Base-by-base conservation (phyloP, 2,329 filamentous ascomycete species). In the Epichloe sibirici region DNA sequence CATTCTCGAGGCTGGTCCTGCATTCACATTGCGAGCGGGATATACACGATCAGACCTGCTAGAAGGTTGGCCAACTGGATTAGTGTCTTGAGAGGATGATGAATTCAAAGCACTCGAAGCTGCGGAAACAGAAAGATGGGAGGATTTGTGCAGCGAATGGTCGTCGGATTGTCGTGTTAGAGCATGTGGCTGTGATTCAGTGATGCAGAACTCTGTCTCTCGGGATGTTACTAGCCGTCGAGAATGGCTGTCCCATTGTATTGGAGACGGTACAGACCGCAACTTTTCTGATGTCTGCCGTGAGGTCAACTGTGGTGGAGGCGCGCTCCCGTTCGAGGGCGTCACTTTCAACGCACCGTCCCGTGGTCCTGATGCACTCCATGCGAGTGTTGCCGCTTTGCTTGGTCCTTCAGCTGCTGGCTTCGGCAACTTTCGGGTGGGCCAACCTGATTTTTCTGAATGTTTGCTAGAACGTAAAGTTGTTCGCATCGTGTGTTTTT, bases 311-410 rank as follows among this genome's bases (percentile, higher is more conserved):
- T 51, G 57, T 35, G 62, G 53, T 13, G 56, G 48, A 43, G 56
- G 52, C 31, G 60, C 55, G 25, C 57, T 55, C 11, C 51, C 51
- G 11, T 66, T 64, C 13, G 63, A 57, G 25, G 59, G 57, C 34
- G 59, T 48, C 40, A 59, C 54, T 53, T 63, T 64, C 45, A 58
- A 43, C 52, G 61, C 54, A 45, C 65, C 66, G 31, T 75, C 71
- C 55, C 64, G 67, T 4, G 71, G 66, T 12, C 69, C 68, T 13
- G 77, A 63, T 17, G 71, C 69, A 51, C 65, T 73, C 81, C 82
- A 86, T 35, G 82, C 82, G 50, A 85, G 62, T 3, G 78, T 79
- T 28, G 82, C 82, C 42, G 82, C 82, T 61, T 81, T 82, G 64
- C 75, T 83, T 12, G 81, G 75, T 1, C 80, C 76, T 51, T 80